Conservation (phyloP, 768 basidiomycete genomes). For the Clitopilus passeckerianus region DNA sequence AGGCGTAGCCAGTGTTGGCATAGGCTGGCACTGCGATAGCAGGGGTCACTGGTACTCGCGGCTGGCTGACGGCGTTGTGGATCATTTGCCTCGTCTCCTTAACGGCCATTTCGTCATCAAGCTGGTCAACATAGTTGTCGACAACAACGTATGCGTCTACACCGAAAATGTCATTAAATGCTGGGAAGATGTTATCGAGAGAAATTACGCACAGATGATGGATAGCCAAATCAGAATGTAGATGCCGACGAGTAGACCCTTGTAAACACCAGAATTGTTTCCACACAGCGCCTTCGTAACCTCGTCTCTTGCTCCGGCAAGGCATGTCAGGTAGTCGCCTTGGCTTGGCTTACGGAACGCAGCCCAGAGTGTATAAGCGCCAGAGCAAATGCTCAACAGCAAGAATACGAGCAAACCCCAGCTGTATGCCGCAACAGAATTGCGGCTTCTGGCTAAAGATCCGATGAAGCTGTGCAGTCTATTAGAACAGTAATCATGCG, state of each 20-base stretch:
- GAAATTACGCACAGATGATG: conserved; percentile 42
- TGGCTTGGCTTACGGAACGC: conserved; percentile 38
- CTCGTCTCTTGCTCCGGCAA: conserved; percentile 23
- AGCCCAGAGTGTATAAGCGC: conserved; percentile 43
- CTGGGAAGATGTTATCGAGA: not conserved
- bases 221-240: conserved; percentile 50
- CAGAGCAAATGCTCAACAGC: conserved; percentile 39
- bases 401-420: conserved; percentile 39
- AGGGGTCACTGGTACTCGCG: conserved; percentile 1
- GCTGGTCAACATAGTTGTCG: conserved; percentile 46
- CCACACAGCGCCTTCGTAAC: conserved; percentile 33
- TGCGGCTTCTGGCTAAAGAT: conserved; percentile 31
- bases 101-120: conserved; percentile 41
- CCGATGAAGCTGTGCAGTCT: conserved; percentile 33
- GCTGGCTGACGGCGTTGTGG: conserved; percentile 14
- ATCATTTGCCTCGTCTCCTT: conserved; percentile 18
- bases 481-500: not conserved
- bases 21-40: conserved; percentile 1
- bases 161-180: conserved; percentile 3
- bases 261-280: conserved; percentile 34
- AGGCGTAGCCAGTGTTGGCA: conserved; percentile 9
- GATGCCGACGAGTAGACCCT: conserved; percentile 36
- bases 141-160: conserved; percentile 50
- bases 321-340: conserved; percentile 31
- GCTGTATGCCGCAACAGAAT: conserved; percentile 39